phyloP scores from a whole-genome alignment of 805 yeast species.

The Pichia phayaonensis region DNA sequence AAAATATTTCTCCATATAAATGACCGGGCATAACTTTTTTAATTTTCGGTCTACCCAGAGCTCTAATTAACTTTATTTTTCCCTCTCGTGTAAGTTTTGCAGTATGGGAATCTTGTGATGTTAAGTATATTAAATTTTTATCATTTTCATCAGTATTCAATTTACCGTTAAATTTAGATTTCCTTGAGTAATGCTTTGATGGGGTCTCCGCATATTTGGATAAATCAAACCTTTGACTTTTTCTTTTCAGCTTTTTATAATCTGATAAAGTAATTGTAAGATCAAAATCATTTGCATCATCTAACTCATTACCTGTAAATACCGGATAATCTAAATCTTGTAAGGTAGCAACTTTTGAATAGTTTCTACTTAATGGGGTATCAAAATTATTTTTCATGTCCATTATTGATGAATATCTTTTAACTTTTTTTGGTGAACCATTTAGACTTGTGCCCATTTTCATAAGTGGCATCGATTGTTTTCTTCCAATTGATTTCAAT shows the following conservation, averaged over 20 bases:
- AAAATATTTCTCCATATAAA: constrained; percentile 39
- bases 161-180: constrained; percentile 4
- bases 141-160: too few relatives aligned
- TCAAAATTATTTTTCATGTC: constrained; percentile 13
- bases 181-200: constrained; percentile 8
- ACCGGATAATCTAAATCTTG: background rate
- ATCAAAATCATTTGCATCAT: constrained; percentile 21
- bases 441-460: constrained; percentile 7
- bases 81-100: constrained; percentile 26
- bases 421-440: constrained; percentile 18
- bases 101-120: constrained; percentile 6
- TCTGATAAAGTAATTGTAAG: constrained; percentile 24
- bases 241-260: constrained; percentile 19
- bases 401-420: constrained; percentile 25
- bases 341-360: background rate
- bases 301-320: constrained; percentile 16
- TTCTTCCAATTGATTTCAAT: constrained; percentile 10
- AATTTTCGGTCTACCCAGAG: constrained; percentile 21
- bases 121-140: background rate
- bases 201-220: constrained; percentile 22
- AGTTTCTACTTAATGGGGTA: background rate
- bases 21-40: constrained; percentile 25
- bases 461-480: constrained; percentile 24
- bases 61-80: constrained; percentile 23
- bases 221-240: constrained; percentile 22